Evolutionary conservation across 192 early-diverging fungal genomes (phyloP).

Genomic region (Dimargaris xerosporica): DNA sequence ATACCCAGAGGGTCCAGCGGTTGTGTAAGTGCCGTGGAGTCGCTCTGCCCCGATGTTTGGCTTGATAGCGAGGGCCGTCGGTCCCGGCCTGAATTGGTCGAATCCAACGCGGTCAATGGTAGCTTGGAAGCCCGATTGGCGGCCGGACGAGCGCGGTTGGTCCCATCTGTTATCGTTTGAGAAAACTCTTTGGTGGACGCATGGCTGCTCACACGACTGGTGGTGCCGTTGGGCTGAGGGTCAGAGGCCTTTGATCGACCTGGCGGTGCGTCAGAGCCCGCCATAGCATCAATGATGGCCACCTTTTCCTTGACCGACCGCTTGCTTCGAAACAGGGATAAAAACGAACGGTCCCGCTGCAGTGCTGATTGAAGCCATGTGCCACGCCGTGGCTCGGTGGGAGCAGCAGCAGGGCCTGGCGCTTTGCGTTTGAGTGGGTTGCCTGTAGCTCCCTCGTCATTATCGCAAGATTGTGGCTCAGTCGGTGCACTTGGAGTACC

Average conservation of each 20-base stretch:
- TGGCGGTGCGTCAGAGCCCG: not conserved
- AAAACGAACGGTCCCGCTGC: constrained; percentile 1
- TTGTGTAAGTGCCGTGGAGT: not conserved
- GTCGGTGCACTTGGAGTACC: not conserved
- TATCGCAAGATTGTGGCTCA: not conserved
- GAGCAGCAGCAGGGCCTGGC: not conserved
- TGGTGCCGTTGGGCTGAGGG: not conserved
- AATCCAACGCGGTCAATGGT: too few relatives aligned
- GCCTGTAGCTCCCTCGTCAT: too few relatives aligned
- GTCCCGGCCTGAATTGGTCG: not conserved
- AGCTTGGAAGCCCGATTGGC: too few relatives aligned
- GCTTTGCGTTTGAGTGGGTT: not conserved
- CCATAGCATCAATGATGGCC: not conserved
- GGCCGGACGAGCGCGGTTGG: too few relatives aligned
- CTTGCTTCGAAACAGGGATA: not conserved
- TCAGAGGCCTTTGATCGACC: not conserved
- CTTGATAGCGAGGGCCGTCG: constrained; percentile 5
- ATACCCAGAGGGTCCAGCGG: constrained; percentile 4
- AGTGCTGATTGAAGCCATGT: not conserved
- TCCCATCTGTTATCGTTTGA: not conserved
- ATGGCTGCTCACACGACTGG: not conserved
- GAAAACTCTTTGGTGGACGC: not conserved
- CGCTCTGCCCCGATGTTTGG: not conserved
- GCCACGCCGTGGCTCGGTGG: not conserved
- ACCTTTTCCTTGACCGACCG: constrained; percentile 11